A percentile compares a stretch with the other conserved stretches of the same genome.
Evolutionary conservation across 2,329 filamentous ascomycete genomes (phyloP).

Genomic region (Lachnellula occidentalis): DNA sequence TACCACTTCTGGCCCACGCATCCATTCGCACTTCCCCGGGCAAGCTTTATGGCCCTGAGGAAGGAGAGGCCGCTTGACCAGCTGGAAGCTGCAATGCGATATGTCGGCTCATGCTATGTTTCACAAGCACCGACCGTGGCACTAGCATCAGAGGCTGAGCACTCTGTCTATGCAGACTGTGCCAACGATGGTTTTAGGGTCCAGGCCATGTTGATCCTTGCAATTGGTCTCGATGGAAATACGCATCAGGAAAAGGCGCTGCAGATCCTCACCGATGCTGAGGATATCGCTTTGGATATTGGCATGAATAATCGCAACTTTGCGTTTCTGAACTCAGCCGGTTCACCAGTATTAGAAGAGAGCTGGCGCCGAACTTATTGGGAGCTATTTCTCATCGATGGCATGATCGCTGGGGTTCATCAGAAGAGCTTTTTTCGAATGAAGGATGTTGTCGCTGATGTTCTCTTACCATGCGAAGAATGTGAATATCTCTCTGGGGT

Average conservation of each 20-base stretch:
- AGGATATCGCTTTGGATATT: conserved; percentile 67
- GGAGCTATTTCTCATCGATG: conserved; percentile 63
- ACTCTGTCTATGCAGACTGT: conserved; percentile 8
- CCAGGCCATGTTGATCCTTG: conserved; percentile 70
- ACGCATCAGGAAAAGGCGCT: conserved; percentile 65
- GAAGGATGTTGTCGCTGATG: conserved; percentile 59
- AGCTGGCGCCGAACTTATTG: conserved; percentile 87
- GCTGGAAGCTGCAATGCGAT: conserved; percentile 16
- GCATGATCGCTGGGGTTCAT: conserved; percentile 75
- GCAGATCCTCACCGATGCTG: conserved; percentile 59
- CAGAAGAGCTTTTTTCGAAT: conserved; percentile 62
- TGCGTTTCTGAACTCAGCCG: conserved; percentile 56
- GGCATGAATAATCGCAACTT: conserved; percentile 67
- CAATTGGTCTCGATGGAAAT: conserved; percentile 71
- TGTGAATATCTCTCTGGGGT: conserved; percentile 16
- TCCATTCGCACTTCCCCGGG: conserved; percentile 19
- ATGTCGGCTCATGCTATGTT: conserved; percentile 16
- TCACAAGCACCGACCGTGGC: conserved; percentile 6
- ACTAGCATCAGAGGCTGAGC: conserved; percentile 15
- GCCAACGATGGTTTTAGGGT: conserved; percentile 48
- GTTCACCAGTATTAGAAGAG: conserved; percentile 67
- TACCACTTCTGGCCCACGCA: conserved; percentile 18
- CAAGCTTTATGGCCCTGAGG: conserved; percentile 12
- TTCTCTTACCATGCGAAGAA: conserved; percentile 77
- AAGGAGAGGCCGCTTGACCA: conserved; percentile 8